Percentiles rank a stretch among this genome's conserved stretches.
Evolutionary conservation across 1,284 basidiomycete genomes (phyloP).

Genomic region (Sanguinoderma infundibulare): DNA sequence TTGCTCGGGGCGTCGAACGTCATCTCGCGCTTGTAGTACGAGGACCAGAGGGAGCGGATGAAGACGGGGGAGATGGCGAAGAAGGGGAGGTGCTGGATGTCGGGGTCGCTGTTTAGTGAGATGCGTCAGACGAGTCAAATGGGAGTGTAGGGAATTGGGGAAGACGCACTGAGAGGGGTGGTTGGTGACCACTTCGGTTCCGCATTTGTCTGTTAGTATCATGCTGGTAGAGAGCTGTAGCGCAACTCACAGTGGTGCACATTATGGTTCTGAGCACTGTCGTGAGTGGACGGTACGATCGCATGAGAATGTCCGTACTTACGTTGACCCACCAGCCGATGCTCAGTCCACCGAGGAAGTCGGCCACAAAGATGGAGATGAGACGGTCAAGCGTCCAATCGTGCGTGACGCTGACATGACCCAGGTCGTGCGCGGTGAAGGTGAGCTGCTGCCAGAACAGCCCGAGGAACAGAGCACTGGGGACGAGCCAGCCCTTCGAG

Average conservation of each 20-base stretch:
- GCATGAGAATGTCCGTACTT: slow-evolving; percentile 38
- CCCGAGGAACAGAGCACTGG: slow-evolving; percentile 83
- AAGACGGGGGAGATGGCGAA: slow-evolving; percentile 93
- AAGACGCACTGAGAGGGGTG: slow-evolving; percentile 88
- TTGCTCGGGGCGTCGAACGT: slow-evolving; percentile 76
- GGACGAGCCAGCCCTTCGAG: slow-evolving; percentile 63
- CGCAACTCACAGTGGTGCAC: slow-evolving; percentile 83
- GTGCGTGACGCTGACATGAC: slow-evolving; percentile 93
- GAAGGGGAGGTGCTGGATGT: slow-evolving; percentile 96
- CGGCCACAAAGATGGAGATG: slow-evolving; percentile 81
- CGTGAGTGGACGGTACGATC: slow-evolving; percentile 1
- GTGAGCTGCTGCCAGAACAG: slow-evolving; percentile 95
- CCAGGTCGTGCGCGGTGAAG: slow-evolving; percentile 93
- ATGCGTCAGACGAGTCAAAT: slow-evolving; percentile 21
- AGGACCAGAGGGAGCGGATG: slow-evolving; percentile 86
- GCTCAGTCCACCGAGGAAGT: slow-evolving; percentile 92
- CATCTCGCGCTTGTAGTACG: slow-evolving; percentile 94
- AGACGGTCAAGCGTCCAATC: slow-evolving; percentile 84
- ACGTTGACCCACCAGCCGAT: slow-evolving; percentile 99
- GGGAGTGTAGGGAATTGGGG: slow-evolving; percentile 3
- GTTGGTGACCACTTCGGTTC: slow-evolving; percentile 86
- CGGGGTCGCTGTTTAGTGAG: slow-evolving; percentile 77
- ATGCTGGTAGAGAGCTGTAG: slow-evolving; percentile 4
- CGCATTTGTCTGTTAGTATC: slow-evolving; percentile 10
- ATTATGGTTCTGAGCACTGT: slow-evolving; percentile 83